Percentiles rank a stretch among this genome's conserved stretches.
Evolutionary conservation across 2,329 filamentous ascomycete genomes (phyloP).

Genomic region (Aspergillus cejpii): DNA sequence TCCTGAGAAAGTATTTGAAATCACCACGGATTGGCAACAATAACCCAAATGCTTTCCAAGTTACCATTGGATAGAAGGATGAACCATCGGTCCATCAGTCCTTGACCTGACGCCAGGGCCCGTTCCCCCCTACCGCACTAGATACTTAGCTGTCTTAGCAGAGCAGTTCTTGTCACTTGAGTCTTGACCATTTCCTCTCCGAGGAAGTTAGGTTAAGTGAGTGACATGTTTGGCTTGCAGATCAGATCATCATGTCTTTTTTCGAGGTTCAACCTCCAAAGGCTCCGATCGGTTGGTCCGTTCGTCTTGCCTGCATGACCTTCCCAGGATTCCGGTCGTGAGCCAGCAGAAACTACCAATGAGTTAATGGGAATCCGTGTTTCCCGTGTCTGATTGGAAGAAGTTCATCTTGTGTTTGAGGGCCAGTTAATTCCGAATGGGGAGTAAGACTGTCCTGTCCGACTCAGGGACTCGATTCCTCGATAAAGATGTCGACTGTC

Average conservation of each 20-base stretch:
- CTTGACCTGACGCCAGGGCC: not conserved
- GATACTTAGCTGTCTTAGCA: not conserved
- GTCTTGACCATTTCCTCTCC: not conserved
- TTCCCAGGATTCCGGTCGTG: not conserved
- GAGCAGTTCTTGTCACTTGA: not conserved
- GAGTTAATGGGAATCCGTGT: no score
- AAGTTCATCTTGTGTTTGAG: not conserved
- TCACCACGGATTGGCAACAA: not conserved
- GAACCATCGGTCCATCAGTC: no score
- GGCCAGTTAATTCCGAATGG: not conserved
- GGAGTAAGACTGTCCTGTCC: no score
- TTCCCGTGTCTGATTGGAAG: no score
- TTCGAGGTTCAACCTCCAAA: not conserved
- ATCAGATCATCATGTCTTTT: not conserved
- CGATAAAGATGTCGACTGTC: no score
- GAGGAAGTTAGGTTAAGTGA: not conserved
- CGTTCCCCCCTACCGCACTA: not conserved
- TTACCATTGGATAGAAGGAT: not conserved
- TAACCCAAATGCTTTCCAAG: not conserved
- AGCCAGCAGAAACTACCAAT: not conserved
- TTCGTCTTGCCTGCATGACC: not conserved
- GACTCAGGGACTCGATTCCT: no score
- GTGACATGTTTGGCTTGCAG: not conserved
- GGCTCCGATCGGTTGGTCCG: not conserved
- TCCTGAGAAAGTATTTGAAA: not conserved